A percentile compares a stretch with the other conserved stretches of the same genome.
Evolutionary conservation across 1,284 basidiomycete species (phyloP).

Genomic region (Cryptococcus neoformans): DNA sequence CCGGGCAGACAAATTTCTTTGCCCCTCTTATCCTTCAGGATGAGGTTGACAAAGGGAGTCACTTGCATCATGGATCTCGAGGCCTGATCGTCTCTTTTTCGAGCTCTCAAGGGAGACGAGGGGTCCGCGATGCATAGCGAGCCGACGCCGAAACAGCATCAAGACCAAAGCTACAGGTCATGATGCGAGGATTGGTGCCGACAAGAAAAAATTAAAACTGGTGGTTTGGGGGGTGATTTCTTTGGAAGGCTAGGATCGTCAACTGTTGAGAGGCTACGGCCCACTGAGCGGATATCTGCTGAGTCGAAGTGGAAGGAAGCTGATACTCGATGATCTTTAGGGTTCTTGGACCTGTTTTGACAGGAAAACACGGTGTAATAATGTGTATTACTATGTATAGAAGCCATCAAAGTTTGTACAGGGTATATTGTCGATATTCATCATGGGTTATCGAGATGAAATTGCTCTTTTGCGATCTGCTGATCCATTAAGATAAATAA

Average conservation of each 20-base stretch:
- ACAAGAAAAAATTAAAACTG: neutral
- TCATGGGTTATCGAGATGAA: no score
- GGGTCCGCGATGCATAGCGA: slow-evolving; percentile 16
- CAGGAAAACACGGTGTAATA: no score
- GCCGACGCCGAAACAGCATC: slow-evolving; percentile 26
- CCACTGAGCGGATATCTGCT: slow-evolving; percentile 11
- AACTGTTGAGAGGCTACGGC: slow-evolving; percentile 9
- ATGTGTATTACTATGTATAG: no score
- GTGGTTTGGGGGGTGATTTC: neutral
- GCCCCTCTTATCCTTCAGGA: neutral
- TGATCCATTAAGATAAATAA: no score
- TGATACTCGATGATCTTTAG: neutral
- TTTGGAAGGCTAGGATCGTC: slow-evolving; percentile 10
- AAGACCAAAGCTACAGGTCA: slow-evolving; percentile 4
- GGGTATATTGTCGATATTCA: no score
- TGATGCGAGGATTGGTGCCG: slow-evolving; percentile 31
- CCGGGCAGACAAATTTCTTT: slow-evolving; percentile 14
- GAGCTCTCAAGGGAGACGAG: slow-evolving; percentile 12
- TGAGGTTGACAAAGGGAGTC: neutral
- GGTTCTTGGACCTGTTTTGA: neutral
- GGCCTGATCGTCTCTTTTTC: slow-evolving; percentile 16
- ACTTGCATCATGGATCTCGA: slow-evolving; percentile 20
- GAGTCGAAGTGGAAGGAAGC: neutral
- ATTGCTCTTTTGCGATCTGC: no score
- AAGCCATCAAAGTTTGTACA: no score